Evolutionary conservation across 352 stramenopile genomes (phyloP), one percentile per base, ranked within the genome.

Genomic region (Pythium coloratum): DNA sequence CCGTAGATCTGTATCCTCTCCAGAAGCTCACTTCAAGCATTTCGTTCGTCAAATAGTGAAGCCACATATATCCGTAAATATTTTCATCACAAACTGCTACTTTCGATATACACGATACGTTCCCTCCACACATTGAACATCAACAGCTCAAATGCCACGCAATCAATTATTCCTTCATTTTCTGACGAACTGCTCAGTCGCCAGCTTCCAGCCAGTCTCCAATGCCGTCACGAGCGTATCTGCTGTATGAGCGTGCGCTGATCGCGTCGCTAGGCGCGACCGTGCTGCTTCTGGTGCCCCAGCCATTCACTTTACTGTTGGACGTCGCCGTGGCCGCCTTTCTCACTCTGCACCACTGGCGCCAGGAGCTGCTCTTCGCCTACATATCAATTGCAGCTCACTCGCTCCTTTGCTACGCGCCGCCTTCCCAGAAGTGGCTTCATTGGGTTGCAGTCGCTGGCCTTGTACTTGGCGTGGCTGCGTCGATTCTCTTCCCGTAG

Each of bases 401-500:
- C 33, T 10, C 55, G 1, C 12, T 30, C 20, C 34, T 38, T 1
- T 38, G n/a, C 16, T 46, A 20, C 46, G 7, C 5, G 28, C n/a
- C 44, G 24, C 42, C 9, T 6, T 50, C 32, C 18, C 18, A n/a
- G 20, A 18, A 14, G 38, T 55, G 26, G 47, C 47, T 58, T 12
- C 20, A 32, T 2, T 24, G 7, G 6, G 0, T 66, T 28, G 24
- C 34, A 7, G 26, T 40, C 24, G 38, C 5, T 10, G 50, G 30
- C 5, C 16, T 40, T 24, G 7, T 36, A 16, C 14, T 59, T 20
- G 60, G 60, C 16, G 14, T 60, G 4, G n/a, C 68, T n/a, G 60
- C 71, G n/a, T 71, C 80, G 64, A 36, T 78, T 20, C 42, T 86
- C 13, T 86, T 89, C 69, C 81, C 81, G 10, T 81, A 76, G 66